Conservation (phyloP, 2,329 filamentous ascomycete species). For the Diplodia mutila region DNA sequence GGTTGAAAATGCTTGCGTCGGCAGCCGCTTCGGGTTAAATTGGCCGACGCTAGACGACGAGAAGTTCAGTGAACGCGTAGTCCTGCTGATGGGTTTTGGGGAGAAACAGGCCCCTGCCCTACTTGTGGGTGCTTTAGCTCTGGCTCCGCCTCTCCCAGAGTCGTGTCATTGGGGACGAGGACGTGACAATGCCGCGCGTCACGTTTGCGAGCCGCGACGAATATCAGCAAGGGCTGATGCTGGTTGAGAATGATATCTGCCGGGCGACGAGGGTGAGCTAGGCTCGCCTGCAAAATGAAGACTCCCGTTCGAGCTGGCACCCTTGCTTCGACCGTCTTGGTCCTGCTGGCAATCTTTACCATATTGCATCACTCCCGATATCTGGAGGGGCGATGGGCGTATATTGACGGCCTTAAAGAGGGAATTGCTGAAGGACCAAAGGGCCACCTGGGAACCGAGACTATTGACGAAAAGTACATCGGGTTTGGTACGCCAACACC, state of each 20-base stretch:
- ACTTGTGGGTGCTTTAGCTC: neutral
- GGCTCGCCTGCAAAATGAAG: slow-evolving; percentile 19
- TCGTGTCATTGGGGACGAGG: neutral
- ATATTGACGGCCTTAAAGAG: slow-evolving; percentile 8
- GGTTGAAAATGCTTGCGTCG: neutral
- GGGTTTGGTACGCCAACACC: slow-evolving; percentile 18
- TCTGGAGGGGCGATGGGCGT: slow-evolving; percentile 7
- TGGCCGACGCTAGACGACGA: slow-evolving; percentile 18
- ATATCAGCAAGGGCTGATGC: neutral
- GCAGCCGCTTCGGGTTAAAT: slow-evolving; percentile 11
- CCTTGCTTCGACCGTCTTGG: slow-evolving; percentile 9
- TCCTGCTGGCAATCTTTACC: slow-evolving; percentile 9
- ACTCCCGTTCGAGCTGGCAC: slow-evolving; percentile 17
- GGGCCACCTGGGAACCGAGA: neutral
- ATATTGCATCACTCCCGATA: slow-evolving; percentile 15
- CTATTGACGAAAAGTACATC: slow-evolving; percentile 15
- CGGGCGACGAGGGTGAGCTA: neutral
- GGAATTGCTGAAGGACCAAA: neutral
- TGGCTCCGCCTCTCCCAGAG: neutral
- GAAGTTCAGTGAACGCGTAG: slow-evolving; percentile 18
- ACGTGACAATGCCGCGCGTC: slow-evolving; percentile 15
- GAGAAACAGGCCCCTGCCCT: neutral
- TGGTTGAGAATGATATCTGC: too few species aligned
- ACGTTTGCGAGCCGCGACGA: neutral
- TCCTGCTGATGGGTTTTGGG: neutral